Conservation (phyloP, 2,329 filamentous ascomycete species). For the Metarhizium robertsii region DNA sequence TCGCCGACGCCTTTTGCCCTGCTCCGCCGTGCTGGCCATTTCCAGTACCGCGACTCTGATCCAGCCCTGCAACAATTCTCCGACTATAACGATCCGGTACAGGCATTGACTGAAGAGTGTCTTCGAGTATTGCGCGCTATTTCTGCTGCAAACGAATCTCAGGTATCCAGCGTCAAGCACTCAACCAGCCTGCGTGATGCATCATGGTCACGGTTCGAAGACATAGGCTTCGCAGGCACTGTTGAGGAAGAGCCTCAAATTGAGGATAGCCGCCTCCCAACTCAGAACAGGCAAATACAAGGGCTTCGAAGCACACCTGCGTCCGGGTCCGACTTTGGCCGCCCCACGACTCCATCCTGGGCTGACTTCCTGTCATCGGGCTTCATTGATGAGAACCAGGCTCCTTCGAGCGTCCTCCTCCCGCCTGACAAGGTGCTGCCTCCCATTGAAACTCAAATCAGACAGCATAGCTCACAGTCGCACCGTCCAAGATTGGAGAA, state of each 20-base stretch:
- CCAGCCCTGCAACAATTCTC: slow-evolving; percentile 76
- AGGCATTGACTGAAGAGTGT: slow-evolving; percentile 87
- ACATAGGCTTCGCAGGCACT: slow-evolving; percentile 76
- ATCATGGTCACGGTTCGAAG: slow-evolving; percentile 94
- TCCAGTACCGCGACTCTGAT: slow-evolving; percentile 89
- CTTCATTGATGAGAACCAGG: slow-evolving; percentile 70
- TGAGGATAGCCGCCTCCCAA: slow-evolving; percentile 46
- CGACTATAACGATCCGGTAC: slow-evolving; percentile 79
- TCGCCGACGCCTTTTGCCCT: slow-evolving; percentile 91
- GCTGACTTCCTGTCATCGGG: slow-evolving; percentile 94
- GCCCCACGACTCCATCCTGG: slow-evolving; percentile 95
- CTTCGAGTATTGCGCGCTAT: slow-evolving; percentile 82
- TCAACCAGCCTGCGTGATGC: slow-evolving; percentile 71
- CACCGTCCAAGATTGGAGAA: slow-evolving; percentile 64
- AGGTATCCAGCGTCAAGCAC: slow-evolving; percentile 59
- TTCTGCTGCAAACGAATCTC: slow-evolving; percentile 79
- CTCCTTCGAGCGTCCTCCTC: slow-evolving; percentile 61
- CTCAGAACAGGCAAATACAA: slow-evolving; percentile 27
- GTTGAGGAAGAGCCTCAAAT: slow-evolving; percentile 55
- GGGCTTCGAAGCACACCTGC: slow-evolving; percentile 57
- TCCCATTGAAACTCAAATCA: slow-evolving; percentile 61
- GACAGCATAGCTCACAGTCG: slow-evolving; percentile 80
- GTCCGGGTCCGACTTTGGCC: slow-evolving; percentile 59
- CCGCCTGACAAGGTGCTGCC: slow-evolving; percentile 88
- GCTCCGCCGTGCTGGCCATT: slow-evolving; percentile 82